Evolutionary conservation across 257 asterid genomes (phyloP).

Genomic region (Hygrophila difformis): DNA sequence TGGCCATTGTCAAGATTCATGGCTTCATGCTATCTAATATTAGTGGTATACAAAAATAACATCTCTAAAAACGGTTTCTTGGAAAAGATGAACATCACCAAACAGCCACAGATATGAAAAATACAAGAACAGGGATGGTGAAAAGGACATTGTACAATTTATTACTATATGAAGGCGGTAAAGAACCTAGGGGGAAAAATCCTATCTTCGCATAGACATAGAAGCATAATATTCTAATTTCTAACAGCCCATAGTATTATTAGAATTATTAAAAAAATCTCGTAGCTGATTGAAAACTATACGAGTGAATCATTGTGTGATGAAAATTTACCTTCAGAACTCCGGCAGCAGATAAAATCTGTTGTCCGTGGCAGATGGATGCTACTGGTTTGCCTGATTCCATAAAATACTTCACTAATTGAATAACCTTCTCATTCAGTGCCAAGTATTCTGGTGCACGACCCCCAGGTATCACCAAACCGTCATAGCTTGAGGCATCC

Average conservation of each 20-base stretch:
- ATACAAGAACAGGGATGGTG: background rate
- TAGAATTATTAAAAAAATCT: background rate
- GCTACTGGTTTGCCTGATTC: conserved; percentile 84
- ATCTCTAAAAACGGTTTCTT: background rate
- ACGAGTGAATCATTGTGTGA: background rate
- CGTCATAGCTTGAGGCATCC: conserved; percentile 67
- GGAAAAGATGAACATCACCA: background rate
- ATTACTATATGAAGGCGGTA: background rate
- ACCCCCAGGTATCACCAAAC: conserved; percentile 93
- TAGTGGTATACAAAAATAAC: background rate
- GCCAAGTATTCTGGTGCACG: conserved; percentile 98
- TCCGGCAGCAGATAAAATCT: conserved; percentile 91
- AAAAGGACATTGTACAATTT: background rate
- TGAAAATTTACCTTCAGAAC: conserved; percentile 57
- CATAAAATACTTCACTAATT: conserved; percentile 66
- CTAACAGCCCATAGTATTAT: background rate
- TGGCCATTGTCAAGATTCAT: conserved; percentile 2
- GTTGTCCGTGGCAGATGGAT: conserved; percentile 97
- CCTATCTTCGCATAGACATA: background rate
- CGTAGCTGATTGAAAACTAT: background rate
- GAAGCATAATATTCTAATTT: background rate
- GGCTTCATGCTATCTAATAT: background rate
- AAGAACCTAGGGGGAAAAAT: background rate
- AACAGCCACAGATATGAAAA: background rate
- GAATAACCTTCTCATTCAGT: conserved; percentile 48